A percentile compares a stretch with the other conserved stretches of the same genome.
phyloP scores from a whole-genome alignment of 495 filamentous ascomycete genomes.

The Chaetomium cochliodes region DNA sequence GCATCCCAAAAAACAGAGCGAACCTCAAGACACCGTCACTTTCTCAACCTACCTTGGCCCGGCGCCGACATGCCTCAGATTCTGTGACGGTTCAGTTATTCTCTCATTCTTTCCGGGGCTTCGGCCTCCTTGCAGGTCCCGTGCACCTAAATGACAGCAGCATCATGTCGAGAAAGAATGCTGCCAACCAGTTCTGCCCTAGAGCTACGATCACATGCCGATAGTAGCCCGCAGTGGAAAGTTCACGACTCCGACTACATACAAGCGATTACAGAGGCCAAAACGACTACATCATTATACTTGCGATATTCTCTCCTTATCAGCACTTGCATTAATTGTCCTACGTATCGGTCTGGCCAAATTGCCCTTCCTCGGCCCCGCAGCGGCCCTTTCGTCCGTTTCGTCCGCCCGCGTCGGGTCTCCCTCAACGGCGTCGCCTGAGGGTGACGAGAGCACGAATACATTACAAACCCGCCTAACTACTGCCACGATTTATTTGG shows the following conservation, averaged over 20 bases:
- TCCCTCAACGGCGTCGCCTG: no score
- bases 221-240: not conserved
- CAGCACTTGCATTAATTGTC: not conserved
- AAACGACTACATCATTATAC: slow-evolving; percentile 3
- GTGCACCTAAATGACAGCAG: not conserved
- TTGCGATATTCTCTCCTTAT: not conserved
- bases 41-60: not conserved
- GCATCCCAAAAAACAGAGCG: slow-evolving; percentile 6
- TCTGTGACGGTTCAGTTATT: not conserved
- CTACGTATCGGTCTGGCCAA: not conserved
- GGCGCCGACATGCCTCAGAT: slow-evolving; percentile 11
- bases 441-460: not conserved
- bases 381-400: no score
- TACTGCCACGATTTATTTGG: not conserved
- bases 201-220: slow-evolving; percentile 19
- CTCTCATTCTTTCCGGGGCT: not conserved
- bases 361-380: not conserved
- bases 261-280: not conserved
- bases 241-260: not conserved
- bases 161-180: slow-evolving; percentile 18
- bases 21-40: not conserved
- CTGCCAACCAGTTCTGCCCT: slow-evolving; percentile 7
- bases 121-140: not conserved
- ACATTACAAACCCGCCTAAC: not conserved
- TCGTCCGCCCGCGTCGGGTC: not conserved